Conservation (phyloP, 1,139 yeast genomes). For the Candida smagusa region DNA sequence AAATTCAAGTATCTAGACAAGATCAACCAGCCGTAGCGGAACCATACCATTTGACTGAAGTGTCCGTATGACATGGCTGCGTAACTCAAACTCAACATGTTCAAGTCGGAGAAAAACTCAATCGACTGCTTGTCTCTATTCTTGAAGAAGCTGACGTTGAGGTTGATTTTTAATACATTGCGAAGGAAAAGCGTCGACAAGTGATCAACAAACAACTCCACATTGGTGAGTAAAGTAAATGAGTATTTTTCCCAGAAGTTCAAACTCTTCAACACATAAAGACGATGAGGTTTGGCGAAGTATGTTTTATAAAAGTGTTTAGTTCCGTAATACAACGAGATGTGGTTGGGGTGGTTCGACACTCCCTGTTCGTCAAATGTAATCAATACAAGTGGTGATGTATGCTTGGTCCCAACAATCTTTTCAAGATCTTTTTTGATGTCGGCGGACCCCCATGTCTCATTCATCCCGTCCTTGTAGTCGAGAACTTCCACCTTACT, state of each 20-base stretch:
- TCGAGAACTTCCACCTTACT: slow-evolving; percentile 46
- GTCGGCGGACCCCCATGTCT: slow-evolving; percentile 56
- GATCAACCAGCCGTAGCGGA: slow-evolving; percentile 83
- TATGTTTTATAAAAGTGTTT: slow-evolving; percentile 24
- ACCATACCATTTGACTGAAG: slow-evolving; percentile 92
- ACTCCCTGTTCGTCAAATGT: slow-evolving; percentile 86
- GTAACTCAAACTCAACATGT: slow-evolving; percentile 56
- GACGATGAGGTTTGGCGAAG: slow-evolving; percentile 9
- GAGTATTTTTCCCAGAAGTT: slow-evolving; percentile 51
- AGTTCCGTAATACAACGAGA: slow-evolving; percentile 60
- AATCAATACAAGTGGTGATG: slow-evolving; percentile 42
- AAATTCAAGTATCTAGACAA: slow-evolving; percentile 71
- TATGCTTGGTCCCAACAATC: slow-evolving; percentile 14
- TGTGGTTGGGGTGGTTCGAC: slow-evolving; percentile 84
- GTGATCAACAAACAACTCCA: slow-evolving; percentile 39
- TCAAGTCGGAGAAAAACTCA: slow-evolving; percentile 50
- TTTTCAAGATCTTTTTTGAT: slow-evolving; percentile 30
- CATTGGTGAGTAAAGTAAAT: slow-evolving; percentile 45
- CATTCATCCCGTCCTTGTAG: slow-evolving; percentile 70
- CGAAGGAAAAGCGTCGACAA: slow-evolving; percentile 29
- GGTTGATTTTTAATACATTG: slow-evolving; percentile 33
- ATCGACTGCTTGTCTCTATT: slow-evolving; percentile 23
- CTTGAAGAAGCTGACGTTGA: slow-evolving; percentile 41
- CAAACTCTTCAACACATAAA: slow-evolving; percentile 45
- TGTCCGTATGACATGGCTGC: slow-evolving; percentile 85